Evolutionary conservation across 768 basidiomycete genomes (phyloP).

Genomic region (Boletales sp.): DNA sequence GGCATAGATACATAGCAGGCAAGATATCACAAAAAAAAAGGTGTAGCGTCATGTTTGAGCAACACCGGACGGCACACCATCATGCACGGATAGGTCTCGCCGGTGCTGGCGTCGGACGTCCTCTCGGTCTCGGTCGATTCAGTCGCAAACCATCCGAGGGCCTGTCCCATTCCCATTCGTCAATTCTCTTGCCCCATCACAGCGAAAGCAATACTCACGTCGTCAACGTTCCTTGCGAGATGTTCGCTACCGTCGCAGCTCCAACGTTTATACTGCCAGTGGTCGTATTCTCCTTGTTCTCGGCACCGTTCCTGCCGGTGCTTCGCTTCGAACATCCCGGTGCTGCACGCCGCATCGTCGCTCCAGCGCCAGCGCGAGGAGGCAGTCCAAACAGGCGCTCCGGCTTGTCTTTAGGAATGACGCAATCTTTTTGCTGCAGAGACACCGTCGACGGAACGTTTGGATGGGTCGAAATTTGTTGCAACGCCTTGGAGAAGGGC

Average conservation of each 20-base stretch:
- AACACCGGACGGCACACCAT: neutral
- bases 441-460: constrained; percentile 33
- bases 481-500: constrained; percentile 35
- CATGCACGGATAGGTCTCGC: constrained; percentile 25
- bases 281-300: constrained; percentile 52
- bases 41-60: neutral
- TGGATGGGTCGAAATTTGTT: constrained; percentile 40
- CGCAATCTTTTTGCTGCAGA: constrained; percentile 34
- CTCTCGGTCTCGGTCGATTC: constrained; percentile 44
- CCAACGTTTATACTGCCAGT: constrained; percentile 5
- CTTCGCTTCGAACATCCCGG: constrained; percentile 66
- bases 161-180: constrained; percentile 22
- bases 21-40: neutral
- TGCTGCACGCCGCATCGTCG: constrained; percentile 52
- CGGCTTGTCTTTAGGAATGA: constrained; percentile 27
- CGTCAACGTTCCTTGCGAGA: constrained; percentile 38
- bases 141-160: constrained; percentile 41
- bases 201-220: constrained; percentile 44
- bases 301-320: constrained; percentile 46
- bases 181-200: neutral
- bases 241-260: constrained; percentile 9
- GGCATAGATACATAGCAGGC: constrained; percentile 33
- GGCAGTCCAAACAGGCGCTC: constrained; percentile 22
- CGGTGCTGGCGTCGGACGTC: constrained; percentile 36
- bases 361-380: constrained; percentile 50